Conservation (phyloP, 108 stramenopile species). For the Pseudonitzschia delicatissima region DNA sequence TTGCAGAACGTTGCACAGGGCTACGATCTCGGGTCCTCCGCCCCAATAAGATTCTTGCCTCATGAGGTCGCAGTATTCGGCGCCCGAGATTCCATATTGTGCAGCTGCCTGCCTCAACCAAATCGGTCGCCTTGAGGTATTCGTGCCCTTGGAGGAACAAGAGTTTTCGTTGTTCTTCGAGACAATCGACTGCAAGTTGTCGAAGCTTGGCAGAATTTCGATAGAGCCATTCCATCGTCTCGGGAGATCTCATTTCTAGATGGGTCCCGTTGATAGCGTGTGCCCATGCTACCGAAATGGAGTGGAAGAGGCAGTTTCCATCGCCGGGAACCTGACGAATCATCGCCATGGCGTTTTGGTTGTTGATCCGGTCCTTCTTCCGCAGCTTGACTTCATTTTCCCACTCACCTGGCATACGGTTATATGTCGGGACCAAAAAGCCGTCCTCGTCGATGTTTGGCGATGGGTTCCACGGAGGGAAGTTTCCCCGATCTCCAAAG, state of each 20-base stretch:
- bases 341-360: slow-evolving; percentile 28
- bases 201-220: slow-evolving; percentile 42
- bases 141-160: slow-evolving; percentile 87
- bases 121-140: slow-evolving; percentile 61
- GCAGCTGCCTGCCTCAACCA: slow-evolving; percentile 77
- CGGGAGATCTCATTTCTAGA: slow-evolving; percentile 35
- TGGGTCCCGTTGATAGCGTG: slow-evolving; percentile 55
- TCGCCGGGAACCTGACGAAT: slow-evolving; percentile 93
- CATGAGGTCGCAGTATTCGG: slow-evolving; percentile 88
- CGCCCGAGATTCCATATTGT: slow-evolving; percentile 72
- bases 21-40: slow-evolving; percentile 96
- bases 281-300: slow-evolving; percentile 31
- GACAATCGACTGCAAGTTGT: slow-evolving; percentile 50
- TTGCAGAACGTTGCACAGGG: slow-evolving; percentile 85
- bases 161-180: slow-evolving; percentile 29
- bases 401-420: slow-evolving; percentile 68
- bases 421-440: slow-evolving; percentile 51
- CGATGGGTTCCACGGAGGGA: slow-evolving; percentile 82
- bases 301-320: slow-evolving; percentile 90
- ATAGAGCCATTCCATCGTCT: slow-evolving; percentile 40
- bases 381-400: slow-evolving; percentile 44
- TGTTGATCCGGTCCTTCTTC: not conserved
- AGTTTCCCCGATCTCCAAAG: not conserved
- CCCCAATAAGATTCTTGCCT: slow-evolving; percentile 92
- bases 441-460: slow-evolving; percentile 68